Evolutionary conservation across 2,329 filamentous ascomycete species (phyloP).

Genomic region (Leptographium procerum): DNA sequence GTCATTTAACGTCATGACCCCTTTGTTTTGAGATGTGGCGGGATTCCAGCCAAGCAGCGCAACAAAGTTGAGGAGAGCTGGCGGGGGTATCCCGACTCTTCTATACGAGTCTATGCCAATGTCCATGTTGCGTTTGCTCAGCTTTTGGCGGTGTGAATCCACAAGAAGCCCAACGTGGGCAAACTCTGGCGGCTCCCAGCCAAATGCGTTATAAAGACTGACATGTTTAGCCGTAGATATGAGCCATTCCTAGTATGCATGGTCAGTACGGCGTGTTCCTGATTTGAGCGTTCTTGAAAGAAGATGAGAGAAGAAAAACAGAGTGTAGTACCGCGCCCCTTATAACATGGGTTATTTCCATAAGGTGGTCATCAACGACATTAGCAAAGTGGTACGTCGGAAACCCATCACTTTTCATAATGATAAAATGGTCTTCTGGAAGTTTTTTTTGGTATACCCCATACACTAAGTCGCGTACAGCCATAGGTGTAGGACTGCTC

Average conservation of each 20-base stretch:
- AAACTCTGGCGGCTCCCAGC: slow-evolving; percentile 63
- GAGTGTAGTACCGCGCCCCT: slow-evolving; percentile 57
- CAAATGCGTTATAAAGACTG: slow-evolving; percentile 63
- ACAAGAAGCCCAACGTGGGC: slow-evolving; percentile 71
- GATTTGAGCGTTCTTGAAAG: no score
- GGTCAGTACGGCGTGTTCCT: background rate
- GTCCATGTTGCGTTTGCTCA: slow-evolving; percentile 71
- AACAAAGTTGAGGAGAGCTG: slow-evolving; percentile 63
- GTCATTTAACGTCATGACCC: slow-evolving; percentile 59
- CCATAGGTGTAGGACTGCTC: slow-evolving; percentile 47
- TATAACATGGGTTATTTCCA: slow-evolving; percentile 93
- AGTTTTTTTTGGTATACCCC: slow-evolving; percentile 48
- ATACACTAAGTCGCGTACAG: slow-evolving; percentile 71
- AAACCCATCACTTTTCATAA: slow-evolving; percentile 82
- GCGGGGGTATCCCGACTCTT: slow-evolving; percentile 32
- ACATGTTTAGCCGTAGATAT: slow-evolving; percentile 72
- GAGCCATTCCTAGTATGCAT: slow-evolving; percentile 66
- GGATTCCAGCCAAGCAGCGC: slow-evolving; percentile 79
- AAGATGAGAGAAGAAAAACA: background rate
- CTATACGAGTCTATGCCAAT: slow-evolving; percentile 40
- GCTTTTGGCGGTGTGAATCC: slow-evolving; percentile 57
- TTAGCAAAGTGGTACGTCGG: slow-evolving; percentile 97
- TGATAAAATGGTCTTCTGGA: slow-evolving; percentile 67
- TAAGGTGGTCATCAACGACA: slow-evolving; percentile 88
- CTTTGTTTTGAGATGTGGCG: slow-evolving; percentile 33